Percentiles rank a stretch among this genome's conserved stretches.
phyloP scores from a whole-genome alignment of 495 filamentous ascomycete genomes.

The Elaphomyces granulatus region DNA sequence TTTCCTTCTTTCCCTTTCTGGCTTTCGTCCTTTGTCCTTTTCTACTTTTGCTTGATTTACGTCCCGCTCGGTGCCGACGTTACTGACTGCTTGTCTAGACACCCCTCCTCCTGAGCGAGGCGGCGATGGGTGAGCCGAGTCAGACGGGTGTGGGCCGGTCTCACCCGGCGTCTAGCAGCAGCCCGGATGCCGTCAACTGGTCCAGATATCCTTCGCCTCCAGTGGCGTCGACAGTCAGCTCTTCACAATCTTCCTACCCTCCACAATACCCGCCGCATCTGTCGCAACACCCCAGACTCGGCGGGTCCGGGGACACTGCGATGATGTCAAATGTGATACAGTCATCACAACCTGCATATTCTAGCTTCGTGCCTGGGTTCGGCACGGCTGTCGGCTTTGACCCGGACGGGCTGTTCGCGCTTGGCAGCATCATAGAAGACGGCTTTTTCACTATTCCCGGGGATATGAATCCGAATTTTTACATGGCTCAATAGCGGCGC shows the following conservation, averaged over 20 bases:
- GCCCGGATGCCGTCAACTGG: slow-evolving; percentile 10
- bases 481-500: no score
- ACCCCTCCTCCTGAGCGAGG: slow-evolving; percentile 52
- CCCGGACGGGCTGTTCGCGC: slow-evolving; percentile 18
- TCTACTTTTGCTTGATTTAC: no score
- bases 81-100: slow-evolving; percentile 3
- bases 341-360: slow-evolving; percentile 1
- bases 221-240: slow-evolving; percentile 2
- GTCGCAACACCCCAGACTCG: slow-evolving; percentile 4
- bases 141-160: slow-evolving; percentile 1
- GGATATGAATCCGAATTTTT: slow-evolving; percentile 9
- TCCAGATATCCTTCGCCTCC: slow-evolving; percentile 4
- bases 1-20: no score
- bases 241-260: slow-evolving; percentile 7
- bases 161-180: slow-evolving; percentile 3
- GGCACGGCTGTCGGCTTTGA: slow-evolving; percentile 17
- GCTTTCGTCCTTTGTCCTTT: no score
- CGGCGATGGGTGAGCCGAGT: slow-evolving; percentile 42
- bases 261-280: slow-evolving; percentile 1
- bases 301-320: slow-evolving; percentile 8
- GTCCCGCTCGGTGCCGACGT: no score
- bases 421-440: slow-evolving; percentile 27
- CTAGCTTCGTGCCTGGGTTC: slow-evolving; percentile 16
- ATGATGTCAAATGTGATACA: slow-evolving; percentile 5
- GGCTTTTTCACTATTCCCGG: slow-evolving; percentile 23